Percentiles rank a stretch among this genome's conserved stretches.
These are phyloP conservation scores for Mrakia frigida DNA, from an alignment of 768 basidiomycete genomes.

Conservation along the genomic window DNA sequence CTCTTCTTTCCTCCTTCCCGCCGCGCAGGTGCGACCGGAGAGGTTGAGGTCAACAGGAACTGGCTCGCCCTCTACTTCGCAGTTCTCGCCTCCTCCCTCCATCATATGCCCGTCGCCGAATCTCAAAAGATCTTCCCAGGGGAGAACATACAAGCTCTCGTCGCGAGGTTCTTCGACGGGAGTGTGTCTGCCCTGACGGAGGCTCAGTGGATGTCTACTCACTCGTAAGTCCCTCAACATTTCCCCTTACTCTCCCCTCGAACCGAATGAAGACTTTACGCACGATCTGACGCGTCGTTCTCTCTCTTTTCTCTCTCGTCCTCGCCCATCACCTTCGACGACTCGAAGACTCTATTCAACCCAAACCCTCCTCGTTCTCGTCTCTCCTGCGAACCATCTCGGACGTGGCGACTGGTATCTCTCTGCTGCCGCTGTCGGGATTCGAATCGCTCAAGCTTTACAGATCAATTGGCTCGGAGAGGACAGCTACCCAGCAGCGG, in stretches of 20 bases:
- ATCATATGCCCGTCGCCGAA: slow-evolving; percentile 33
- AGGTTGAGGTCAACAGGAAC: slow-evolving; percentile 35
- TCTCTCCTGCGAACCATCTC: slow-evolving; percentile 34
- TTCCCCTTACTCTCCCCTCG: too few relatives aligned
- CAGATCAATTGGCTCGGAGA: slow-evolving; percentile 32
- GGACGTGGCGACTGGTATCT: slow-evolving; percentile 35
- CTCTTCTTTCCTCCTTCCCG: neutral
- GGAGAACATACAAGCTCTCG: slow-evolving; percentile 21
- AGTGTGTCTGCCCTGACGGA: slow-evolving; percentile 16
- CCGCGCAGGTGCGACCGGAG: slow-evolving; percentile 21
- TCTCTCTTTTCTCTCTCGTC: too few relatives aligned
- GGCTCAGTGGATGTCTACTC: slow-evolving; percentile 17
- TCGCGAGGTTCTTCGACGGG: slow-evolving; percentile 32
- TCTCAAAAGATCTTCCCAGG: slow-evolving; percentile 14
- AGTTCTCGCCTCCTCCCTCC: neutral
- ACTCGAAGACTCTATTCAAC: slow-evolving; percentile 34
- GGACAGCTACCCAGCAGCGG: neutral
- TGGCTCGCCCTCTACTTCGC: slow-evolving; percentile 34
- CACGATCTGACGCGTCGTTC: too few relatives aligned
- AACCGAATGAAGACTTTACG: too few relatives aligned
- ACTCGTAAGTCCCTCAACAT: neutral
- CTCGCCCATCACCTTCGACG: neutral
- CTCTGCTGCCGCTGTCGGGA: slow-evolving; percentile 33
- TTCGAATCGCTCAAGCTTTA: slow-evolving; percentile 1
- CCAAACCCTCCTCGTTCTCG: slow-evolving; percentile 33